Evolutionary conservation across 2,329 filamentous ascomycete species (phyloP).

Genomic region (Monosporascus sp.): DNA sequence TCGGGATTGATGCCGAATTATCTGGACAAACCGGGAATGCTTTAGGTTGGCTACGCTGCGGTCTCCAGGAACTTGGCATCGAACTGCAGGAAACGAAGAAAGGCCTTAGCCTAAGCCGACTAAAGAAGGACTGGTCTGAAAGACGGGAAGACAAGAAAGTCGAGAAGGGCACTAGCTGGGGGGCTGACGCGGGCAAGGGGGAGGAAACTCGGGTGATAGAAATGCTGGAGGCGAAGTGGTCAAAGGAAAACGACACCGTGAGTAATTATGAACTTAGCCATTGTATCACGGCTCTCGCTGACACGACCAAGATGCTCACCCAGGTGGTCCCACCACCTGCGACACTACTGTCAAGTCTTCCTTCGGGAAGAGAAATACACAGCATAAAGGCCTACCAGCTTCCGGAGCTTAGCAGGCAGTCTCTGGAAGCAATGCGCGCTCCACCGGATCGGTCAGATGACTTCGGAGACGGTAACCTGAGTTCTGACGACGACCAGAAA

Average conservation of each 20-base stretch:
- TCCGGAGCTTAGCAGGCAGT: conserved; percentile 58
- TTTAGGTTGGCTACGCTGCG: conserved; percentile 81
- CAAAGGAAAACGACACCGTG: conserved; percentile 88
- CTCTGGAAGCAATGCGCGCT: conserved; percentile 57
- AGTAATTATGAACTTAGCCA: conserved; percentile 21
- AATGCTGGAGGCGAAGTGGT: conserved; percentile 85
- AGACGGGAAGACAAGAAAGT: conserved; percentile 74
- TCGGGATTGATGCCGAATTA: conserved; percentile 83
- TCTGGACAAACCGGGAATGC: conserved; percentile 76
- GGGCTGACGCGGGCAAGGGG: conserved; percentile 73
- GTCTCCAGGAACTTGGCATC: conserved; percentile 68
- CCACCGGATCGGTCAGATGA: conserved; percentile 43
- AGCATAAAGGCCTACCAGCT: conserved; percentile 62
- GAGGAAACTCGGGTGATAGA: conserved; percentile 84
- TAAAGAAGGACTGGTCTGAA: conserved; percentile 67
- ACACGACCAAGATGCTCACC: conserved; percentile 61
- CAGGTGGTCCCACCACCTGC: conserved; percentile 69
- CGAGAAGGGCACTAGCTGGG: conserved; percentile 70
- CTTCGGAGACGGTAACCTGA: conserved; percentile 31
- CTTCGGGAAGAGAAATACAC: conserved; percentile 84
- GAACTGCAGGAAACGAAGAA: conserved; percentile 47
- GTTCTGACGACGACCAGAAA: conserved; percentile 39
- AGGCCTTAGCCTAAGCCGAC: conserved; percentile 41
- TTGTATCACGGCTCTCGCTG: neutral
- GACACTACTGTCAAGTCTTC: conserved; percentile 71